Conservation (phyloP, 169 alveolate species). For the Plasmodium vinckei region DNA sequence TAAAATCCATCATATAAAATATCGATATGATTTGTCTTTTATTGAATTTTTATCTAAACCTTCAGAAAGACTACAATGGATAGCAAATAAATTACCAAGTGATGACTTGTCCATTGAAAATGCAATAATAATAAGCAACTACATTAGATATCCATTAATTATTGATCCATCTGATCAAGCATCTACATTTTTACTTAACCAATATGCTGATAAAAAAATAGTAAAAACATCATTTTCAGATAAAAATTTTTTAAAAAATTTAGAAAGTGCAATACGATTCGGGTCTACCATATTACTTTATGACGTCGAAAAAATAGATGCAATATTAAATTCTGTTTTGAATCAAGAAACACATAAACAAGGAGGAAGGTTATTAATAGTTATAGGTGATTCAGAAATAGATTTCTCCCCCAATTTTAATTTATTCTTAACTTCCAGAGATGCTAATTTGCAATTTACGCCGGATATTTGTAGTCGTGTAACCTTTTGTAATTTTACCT, state of each 20-base stretch:
- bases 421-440: slow-evolving; percentile 96
- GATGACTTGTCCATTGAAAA: slow-evolving; percentile 97
- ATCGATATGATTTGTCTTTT: slow-evolving; percentile 91
- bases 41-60: slow-evolving; percentile 96
- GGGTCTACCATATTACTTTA: slow-evolving; percentile 96
- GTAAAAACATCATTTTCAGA: slow-evolving; percentile 89
- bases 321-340: slow-evolving; percentile 87
- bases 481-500: slow-evolving; percentile 97
- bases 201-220: slow-evolving; percentile 89
- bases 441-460: slow-evolving; percentile 95
- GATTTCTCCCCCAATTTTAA: slow-evolving; percentile 96
- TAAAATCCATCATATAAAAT: slow-evolving; percentile 79
- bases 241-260: slow-evolving; percentile 92
- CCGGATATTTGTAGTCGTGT: slow-evolving; percentile 98
- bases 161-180: slow-evolving; percentile 96
- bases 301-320: slow-evolving; percentile 95
- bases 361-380: slow-evolving; percentile 96
- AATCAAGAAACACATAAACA: slow-evolving; percentile 96
- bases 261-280: slow-evolving; percentile 95
- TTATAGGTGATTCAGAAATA: slow-evolving; percentile 97
- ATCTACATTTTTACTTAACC: slow-evolving; percentile 83
- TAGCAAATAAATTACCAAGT: slow-evolving; percentile 93
- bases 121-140: slow-evolving; percentile 93
- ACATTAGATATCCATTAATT: slow-evolving; percentile 95
- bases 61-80: slow-evolving; percentile 90